Conservation (phyloP, 139 green algal species). For the Coelastrella sp. region DNA sequence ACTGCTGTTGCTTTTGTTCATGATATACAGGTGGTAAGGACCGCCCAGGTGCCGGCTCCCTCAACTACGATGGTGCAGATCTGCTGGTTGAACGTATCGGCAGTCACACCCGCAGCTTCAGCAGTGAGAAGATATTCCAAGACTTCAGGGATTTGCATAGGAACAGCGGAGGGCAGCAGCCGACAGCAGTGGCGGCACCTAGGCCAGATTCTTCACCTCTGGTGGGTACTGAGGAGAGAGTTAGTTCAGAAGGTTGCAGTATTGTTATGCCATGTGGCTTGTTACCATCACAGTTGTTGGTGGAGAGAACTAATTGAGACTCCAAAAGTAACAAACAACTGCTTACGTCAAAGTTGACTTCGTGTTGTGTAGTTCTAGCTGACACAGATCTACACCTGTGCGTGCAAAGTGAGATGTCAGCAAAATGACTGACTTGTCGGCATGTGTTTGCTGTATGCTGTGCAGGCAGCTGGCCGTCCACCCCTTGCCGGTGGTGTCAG, state of each 20-base stretch:
- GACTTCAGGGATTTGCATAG: constrained; percentile 31
- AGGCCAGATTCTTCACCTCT: too few species aligned
- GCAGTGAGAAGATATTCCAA: constrained; percentile 50
- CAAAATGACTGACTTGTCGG: too few species aligned
- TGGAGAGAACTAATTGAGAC: too few species aligned
- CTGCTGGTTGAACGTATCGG: constrained; percentile 5
- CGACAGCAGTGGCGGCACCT: neutral
- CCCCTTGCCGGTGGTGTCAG: neutral
- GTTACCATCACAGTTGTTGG: too few species aligned
- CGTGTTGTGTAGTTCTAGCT: too few species aligned
- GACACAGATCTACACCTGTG: too few species aligned
- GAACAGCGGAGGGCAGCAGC: neutral
- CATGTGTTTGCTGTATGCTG: neutral
- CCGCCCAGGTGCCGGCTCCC: neutral
- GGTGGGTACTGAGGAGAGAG: too few species aligned
- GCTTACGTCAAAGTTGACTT: too few species aligned
- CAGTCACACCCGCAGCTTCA: constrained; percentile 51
- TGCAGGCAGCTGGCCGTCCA: constrained; percentile 13
- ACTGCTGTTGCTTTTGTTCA: neutral
- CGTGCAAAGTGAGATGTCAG: too few species aligned
- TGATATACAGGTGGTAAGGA: neutral
- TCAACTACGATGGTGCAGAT: constrained; percentile 13
- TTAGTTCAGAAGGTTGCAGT: constrained; percentile 52
- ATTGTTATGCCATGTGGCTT: too few species aligned
- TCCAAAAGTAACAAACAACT: too few species aligned